Evolutionary conservation across 2,329 filamentous ascomycete species (phyloP).

Genomic region (Sphaerulina vaccinii): DNA sequence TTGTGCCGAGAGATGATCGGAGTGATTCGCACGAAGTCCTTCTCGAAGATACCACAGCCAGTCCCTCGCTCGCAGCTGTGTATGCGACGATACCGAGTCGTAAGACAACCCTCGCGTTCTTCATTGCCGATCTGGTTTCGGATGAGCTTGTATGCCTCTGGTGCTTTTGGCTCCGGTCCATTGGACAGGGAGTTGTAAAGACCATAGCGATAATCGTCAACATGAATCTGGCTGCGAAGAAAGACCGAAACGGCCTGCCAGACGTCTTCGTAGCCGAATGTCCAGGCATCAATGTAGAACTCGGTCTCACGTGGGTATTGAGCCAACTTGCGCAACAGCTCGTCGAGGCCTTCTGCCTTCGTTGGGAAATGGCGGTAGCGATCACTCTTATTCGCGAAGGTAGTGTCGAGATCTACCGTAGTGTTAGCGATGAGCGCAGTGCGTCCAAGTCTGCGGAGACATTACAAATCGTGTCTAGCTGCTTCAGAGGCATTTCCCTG

Average conservation of each 20-base stretch:
- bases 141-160: slow-evolving; percentile 66
- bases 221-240: slow-evolving; percentile 70
- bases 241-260: slow-evolving; percentile 77
- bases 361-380: slow-evolving; percentile 55
- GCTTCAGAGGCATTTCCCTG: slow-evolving; percentile 57
- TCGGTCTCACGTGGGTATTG: slow-evolving; percentile 70
- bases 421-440: not conserved
- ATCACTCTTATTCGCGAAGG: slow-evolving; percentile 59
- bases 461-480: slow-evolving; percentile 68
- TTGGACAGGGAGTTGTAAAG: slow-evolving; percentile 65
- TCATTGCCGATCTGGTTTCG: slow-evolving; percentile 76
- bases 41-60: slow-evolving; percentile 54
- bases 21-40: slow-evolving; percentile 68
- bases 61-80: slow-evolving; percentile 83
- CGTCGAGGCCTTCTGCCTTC: slow-evolving; percentile 72
- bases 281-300: slow-evolving; percentile 88
- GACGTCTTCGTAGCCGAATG: slow-evolving; percentile 89
- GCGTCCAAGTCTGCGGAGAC: not conserved
- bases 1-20: slow-evolving; percentile 68
- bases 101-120: slow-evolving; percentile 69
- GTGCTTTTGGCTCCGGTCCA: slow-evolving; percentile 41
- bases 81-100: slow-evolving; percentile 59
- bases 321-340: slow-evolving; percentile 68
- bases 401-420: slow-evolving; percentile 70
- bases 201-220: slow-evolving; percentile 75